Evolutionary conservation across 805 yeast species (phyloP), one percentile per base, ranked within the genome.

Genomic region (Cyberlindnera veronae): DNA sequence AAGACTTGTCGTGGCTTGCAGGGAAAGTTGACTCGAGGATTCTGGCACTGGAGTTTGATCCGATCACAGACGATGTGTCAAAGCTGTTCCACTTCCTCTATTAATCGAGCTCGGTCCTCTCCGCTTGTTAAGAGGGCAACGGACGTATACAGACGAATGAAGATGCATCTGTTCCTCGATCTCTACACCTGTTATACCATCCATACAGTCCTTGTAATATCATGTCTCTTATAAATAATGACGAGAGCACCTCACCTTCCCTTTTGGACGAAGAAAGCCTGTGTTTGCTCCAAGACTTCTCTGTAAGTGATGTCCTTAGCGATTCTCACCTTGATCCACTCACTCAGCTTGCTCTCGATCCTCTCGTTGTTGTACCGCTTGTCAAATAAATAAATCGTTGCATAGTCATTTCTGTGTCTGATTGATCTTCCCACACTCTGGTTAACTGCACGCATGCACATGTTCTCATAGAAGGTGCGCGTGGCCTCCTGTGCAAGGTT

Each of bases 391-490:
- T 76, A 77, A 6, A 91, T 82, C 13, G 77, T 72, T 0, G 97
- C 81, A 56, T 84, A 89, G 61, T 91, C 98, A 30, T 74, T 71
- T 19, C 72, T 73, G 58, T 90, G 96, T 45, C 98, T 68, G 29
- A 90, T 90, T 6, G 96, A 86, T 48, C 98, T 72, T 0, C 97
- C 98, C 11, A 91, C 81, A 62, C 95, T 80, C 60, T 90, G 98
- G 57, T 90, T 90, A 1, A 90, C 88, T 0, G 95, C 84, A 38
- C 89, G 77, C 93, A 91, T 84, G 55, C 96, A 89, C 6, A 87
- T 66, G 52, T 85, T 87, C 50, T 89, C 95, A 53, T 85, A 83
- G 52, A 77, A 87, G 23, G 72, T 74, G 20, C 68, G 64, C 1
- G 81, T 67, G 3, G 71, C 74, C 7, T 54, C 62, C 24, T 57